Evolutionary conservation across 306 rosid species (phyloP), one percentile per base, ranked within the genome.

Genomic region (Sophora flavescens): DNA sequence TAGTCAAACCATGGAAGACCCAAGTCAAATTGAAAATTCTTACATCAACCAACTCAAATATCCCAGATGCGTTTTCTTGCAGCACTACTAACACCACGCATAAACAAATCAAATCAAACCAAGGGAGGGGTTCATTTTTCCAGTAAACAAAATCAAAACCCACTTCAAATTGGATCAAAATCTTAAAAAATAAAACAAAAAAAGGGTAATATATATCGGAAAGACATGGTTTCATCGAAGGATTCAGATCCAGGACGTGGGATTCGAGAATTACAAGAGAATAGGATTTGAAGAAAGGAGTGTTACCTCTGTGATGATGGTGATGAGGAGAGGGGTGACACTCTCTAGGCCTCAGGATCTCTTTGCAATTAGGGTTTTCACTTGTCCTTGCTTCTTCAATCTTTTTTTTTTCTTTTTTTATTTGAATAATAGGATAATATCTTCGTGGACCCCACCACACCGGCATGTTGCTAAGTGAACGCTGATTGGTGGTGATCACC

Each of bases 331-430:
- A 15, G 13, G 17, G 5, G 16, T 12, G 33, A 51, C 6, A 52
- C 17, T 33, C 50, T 15, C 8, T 8, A 2, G 45, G 56, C 22
- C 42, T 22, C 41, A 12, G 5, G 74, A 50, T 68, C 50, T 5
- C 59, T 51, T 32, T n/a, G 47, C 33, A 12, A 28, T n/a, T 69
- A 51, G 74, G 74, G 74, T 69, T 69, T 69, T 42, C 17, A 2
- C 47, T 51, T 16, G 18, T 3, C 11, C 11, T 35, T 33, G 22
- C 44, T 5, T 35, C 44, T 60, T 60, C 66, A n/a, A 15, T 33
- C 74, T 50, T 16, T 56, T 51, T 28, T 45, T 10, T 42, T 60
- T 12, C 1, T 38, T 36, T 67, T 12, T 6, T 4, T 0, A 38
- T 6, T 38, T 44, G 42, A 44, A 3, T 33, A 13, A 7, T 6